These are phyloP conservation scores for Saposhnikovia divaricata DNA, from an alignment of 129 eudicot genomes.

Conservation along the genomic window DNA sequence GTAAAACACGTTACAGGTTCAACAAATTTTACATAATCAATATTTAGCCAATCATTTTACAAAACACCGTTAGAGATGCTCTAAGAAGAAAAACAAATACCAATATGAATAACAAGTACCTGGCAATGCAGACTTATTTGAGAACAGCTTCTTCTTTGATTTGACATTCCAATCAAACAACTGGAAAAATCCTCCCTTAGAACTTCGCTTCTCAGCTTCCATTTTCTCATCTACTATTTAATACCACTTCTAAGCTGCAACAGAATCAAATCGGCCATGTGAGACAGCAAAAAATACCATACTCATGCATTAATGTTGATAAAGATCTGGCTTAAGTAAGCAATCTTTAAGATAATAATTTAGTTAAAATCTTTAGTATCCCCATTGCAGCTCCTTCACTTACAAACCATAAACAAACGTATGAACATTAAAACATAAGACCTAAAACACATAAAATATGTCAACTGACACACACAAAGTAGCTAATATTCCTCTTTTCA, in stretches of 20 bases:
- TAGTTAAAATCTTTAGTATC: neutral
- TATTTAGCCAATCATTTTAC: too few relatives aligned
- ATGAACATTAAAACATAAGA: neutral
- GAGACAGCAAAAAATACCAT: neutral
- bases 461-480: neutral
- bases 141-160: constrained; percentile 87
- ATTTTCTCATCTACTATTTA: constrained; percentile 38
- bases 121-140: constrained; percentile 58
- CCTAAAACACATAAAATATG: neutral
- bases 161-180: constrained; percentile 96
- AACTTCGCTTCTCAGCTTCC: constrained; percentile 82
- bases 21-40: too few relatives aligned
- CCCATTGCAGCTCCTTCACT: neutral
- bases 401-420: neutral
- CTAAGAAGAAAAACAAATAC: constrained; percentile 8
- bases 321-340: neutral
- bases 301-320: neutral
- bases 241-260: constrained; percentile 15
- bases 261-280: constrained; percentile 21
- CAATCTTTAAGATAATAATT: neutral
- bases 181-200: constrained; percentile 87
- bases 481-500: too few relatives aligned
- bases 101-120: constrained; percentile 30
- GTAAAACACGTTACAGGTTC: too few relatives aligned
- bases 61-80: too few relatives aligned